These are phyloP conservation scores for Talaromyces stipitatus DNA, from an alignment of 495 filamentous ascomycete species.

Conservation along the genomic window DNA sequence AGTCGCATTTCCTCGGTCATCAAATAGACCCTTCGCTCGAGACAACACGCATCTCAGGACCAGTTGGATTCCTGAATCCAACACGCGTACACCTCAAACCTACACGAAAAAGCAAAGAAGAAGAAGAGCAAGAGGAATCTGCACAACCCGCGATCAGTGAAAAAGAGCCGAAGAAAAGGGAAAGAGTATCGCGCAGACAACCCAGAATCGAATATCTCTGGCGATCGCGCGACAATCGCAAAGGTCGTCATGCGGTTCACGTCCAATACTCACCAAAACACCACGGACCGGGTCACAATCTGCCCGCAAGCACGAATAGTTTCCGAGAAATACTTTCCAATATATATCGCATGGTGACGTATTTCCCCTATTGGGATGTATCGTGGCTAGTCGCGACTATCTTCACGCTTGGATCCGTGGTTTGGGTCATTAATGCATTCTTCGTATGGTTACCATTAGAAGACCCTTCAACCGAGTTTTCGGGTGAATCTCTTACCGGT, in stretches of 20 bases:
- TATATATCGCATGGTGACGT: conserved; percentile 47
- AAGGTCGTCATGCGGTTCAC: conserved; percentile 55
- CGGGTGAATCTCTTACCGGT: conserved; percentile 38
- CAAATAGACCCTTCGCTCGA: neutral
- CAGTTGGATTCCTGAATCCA: conserved; percentile 43
- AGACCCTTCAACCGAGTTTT: conserved; percentile 46
- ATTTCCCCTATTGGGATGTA: conserved; percentile 60
- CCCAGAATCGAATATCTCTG: conserved; percentile 35
- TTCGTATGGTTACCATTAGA: conserved; percentile 57
- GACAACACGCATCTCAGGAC: conserved; percentile 22
- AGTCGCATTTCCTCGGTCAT: neutral
- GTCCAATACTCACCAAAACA: conserved; percentile 25
- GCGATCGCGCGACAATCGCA: conserved; percentile 65
- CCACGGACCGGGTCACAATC: conserved; percentile 12
- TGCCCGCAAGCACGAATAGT: conserved; percentile 38
- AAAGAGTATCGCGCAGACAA: neutral
- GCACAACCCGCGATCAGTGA: neutral
- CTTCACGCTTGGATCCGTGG: conserved; percentile 56
- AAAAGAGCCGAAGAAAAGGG: neutral
- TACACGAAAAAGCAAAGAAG: neutral
- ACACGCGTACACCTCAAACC: conserved; percentile 29
- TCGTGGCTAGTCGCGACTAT: conserved; percentile 57
- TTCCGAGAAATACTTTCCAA: conserved; percentile 29
- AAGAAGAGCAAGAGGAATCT: neutral
- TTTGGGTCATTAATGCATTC: conserved; percentile 64